These are phyloP conservation scores for Colletotrichum melonis DNA, from an alignment of 2,329 filamentous ascomycete species.

Conservation along the genomic window DNA sequence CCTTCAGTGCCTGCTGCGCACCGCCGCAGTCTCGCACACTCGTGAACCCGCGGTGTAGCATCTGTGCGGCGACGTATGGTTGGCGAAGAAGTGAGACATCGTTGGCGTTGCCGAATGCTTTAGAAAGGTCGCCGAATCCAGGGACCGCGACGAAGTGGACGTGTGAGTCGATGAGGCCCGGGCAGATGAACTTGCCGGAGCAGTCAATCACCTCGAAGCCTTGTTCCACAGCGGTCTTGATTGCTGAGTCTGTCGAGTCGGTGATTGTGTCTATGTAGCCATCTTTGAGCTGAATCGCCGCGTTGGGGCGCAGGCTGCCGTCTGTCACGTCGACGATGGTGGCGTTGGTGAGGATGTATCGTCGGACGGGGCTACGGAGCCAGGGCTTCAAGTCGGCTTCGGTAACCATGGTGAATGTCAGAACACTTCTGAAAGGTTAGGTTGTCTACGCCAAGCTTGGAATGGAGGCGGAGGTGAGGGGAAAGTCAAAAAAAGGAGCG, in stretches of 20 bases:
- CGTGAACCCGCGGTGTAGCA: slow-evolving; percentile 70
- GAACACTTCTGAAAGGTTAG: not conserved
- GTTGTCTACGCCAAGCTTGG: not conserved
- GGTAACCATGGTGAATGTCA: slow-evolving; percentile 36
- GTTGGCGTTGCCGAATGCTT: slow-evolving; percentile 44
- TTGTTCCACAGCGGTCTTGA: slow-evolving; percentile 30
- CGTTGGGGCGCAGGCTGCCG: slow-evolving; percentile 44
- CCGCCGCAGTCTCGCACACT: slow-evolving; percentile 69
- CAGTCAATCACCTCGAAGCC: slow-evolving; percentile 41
- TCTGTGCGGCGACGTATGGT: slow-evolving; percentile 60
- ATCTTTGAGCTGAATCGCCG: slow-evolving; percentile 47
- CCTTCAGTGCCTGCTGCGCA: slow-evolving; percentile 63
- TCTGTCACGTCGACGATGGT: slow-evolving; percentile 54
- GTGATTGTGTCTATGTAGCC: slow-evolving; percentile 47
- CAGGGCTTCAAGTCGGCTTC: slow-evolving; percentile 47
- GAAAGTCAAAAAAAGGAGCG: not conserved
- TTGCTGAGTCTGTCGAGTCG: not conserved
- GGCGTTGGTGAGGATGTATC: slow-evolving; percentile 54
- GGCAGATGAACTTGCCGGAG: slow-evolving; percentile 41
- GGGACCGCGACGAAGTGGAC: slow-evolving; percentile 44
- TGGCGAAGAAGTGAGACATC: slow-evolving; percentile 57
- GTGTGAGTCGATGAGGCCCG: slow-evolving; percentile 45
- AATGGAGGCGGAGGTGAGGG: not conserved
- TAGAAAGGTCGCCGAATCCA: slow-evolving; percentile 41
- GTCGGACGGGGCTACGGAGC: slow-evolving; percentile 44